Evolutionary conservation across 75 land plant species (phyloP), one percentile per base, ranked within the genome.

Genomic region (Pinus albicaulis): DNA sequence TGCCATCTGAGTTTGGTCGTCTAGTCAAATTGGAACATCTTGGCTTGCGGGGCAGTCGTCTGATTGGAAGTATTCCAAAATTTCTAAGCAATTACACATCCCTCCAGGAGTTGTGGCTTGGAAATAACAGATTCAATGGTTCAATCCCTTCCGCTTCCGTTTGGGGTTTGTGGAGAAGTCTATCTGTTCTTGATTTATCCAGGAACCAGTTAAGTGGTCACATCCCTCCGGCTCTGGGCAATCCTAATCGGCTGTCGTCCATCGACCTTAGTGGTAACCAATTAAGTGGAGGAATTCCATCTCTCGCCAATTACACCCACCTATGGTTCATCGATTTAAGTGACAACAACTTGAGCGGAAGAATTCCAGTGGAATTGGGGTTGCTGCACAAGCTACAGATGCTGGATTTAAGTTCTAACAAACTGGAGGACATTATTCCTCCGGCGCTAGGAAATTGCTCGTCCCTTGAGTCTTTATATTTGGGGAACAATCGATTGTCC

Each of bases 1-100:
- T 93, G 14, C 96, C 96, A 25, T 69, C 13, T 0, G 68, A 77
- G 26, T 61, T 87, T 36, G 83, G 83, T 23, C 75, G 36, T 55
- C 60, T 85, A 17, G 34, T 52, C 3, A 20, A 74, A 0, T 24
- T 85, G 75, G 74, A 68, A 64, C 74, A 79, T 75, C 76, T 87
- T 5, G 55, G 68, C 8, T 76, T 89, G 13, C 61, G 85, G 4
- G 70, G 74, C 4, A 93, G 89, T 77, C 57, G 53, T 3, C 57
- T 93, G 71, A 76, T 83, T 24, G 95, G 95, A 2, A 2, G 60
- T 14, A 88, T 36, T 36, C 38, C 38, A 36, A 36, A 3, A 3
- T 38, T 5, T 3, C 5, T 38, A 5, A 3, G 5, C 5, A 38
- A 38, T 5, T 38, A 5, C 41, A 38, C 41, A 38, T 36, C 4